Percentiles rank a stretch among this genome's conserved stretches.
Evolutionary conservation across 1,284 basidiomycete genomes (phyloP).

Genomic region (Caloboletus inedulis): DNA sequence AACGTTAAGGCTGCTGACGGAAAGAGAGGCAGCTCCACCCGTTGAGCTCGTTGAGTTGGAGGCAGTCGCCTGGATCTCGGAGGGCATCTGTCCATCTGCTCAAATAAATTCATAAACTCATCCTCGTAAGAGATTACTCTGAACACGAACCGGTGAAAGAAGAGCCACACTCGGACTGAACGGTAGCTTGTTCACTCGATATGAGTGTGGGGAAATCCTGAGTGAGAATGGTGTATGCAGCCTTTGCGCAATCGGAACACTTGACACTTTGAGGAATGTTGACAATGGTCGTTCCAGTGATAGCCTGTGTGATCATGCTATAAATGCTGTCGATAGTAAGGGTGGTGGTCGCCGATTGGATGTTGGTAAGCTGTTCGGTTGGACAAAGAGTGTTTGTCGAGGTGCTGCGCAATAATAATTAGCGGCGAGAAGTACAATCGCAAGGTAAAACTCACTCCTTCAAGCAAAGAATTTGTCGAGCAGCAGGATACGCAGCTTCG

Average conservation of each 20-base stretch:
- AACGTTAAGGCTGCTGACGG: slow-evolving; percentile 18
- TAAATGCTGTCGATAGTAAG: slow-evolving; percentile 20
- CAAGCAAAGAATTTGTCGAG: slow-evolving; percentile 50
- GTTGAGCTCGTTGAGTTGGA: slow-evolving; percentile 29
- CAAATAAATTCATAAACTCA: slow-evolving; percentile 5
- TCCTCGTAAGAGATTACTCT: background rate
- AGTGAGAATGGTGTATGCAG: slow-evolving; percentile 38
- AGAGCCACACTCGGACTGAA: slow-evolving; percentile 39
- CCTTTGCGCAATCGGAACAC: slow-evolving; percentile 50
- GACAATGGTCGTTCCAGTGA: slow-evolving; percentile 6
- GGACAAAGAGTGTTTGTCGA: slow-evolving; percentile 48
- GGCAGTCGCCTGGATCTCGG: slow-evolving; percentile 37
- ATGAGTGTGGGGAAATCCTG: slow-evolving; percentile 32
- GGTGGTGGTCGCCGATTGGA: slow-evolving; percentile 37
- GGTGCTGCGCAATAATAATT: slow-evolving; percentile 29
- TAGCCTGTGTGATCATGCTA: slow-evolving; percentile 12
- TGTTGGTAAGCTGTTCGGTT: slow-evolving; percentile 45
- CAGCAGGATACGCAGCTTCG: slow-evolving; percentile 47
- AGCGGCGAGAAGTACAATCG: background rate
- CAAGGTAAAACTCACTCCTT: slow-evolving; percentile 45
- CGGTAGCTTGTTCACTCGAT: slow-evolving; percentile 9
- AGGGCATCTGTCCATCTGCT: slow-evolving; percentile 41
- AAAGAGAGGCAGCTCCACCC: slow-evolving; percentile 29
- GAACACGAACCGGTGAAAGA: slow-evolving; percentile 41
- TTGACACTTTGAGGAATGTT: slow-evolving; percentile 33